These are phyloP conservation scores for Ehretia macrophylla DNA, from an alignment of 257 asterid genomes.

Conservation along the genomic window DNA sequence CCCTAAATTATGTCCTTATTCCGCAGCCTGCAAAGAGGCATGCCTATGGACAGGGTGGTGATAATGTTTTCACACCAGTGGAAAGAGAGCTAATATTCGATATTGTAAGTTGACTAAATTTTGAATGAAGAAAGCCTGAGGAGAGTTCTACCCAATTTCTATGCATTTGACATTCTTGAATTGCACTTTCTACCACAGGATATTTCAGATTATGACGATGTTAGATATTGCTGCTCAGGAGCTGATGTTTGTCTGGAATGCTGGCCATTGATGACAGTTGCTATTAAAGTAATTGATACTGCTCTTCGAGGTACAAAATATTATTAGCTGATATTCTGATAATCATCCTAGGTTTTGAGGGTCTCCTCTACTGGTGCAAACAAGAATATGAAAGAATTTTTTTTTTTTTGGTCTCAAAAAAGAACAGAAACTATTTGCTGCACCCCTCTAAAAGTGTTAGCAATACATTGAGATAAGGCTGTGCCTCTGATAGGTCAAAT, in stretches of 20 bases:
- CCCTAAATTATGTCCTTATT: constrained; percentile 10
- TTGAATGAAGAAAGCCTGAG: neutral
- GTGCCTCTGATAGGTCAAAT: too few species aligned
- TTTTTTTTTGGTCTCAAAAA: too few species aligned
- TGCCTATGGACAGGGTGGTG: constrained; percentile 84
- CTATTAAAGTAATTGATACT: constrained; percentile 81
- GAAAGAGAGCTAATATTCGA: constrained; percentile 90
- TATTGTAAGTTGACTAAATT: constrained; percentile 53
- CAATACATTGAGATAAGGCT: too few species aligned
- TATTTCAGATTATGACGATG: constrained; percentile 93
- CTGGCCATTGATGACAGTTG: constrained; percentile 96
- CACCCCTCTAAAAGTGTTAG: too few species aligned
- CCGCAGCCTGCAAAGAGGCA: constrained; percentile 84
- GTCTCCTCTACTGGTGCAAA: neutral
- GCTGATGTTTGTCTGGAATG: constrained; percentile 86
- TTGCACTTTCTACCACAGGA: constrained; percentile 42
- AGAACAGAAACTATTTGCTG: too few species aligned
- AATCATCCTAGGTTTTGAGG: too few species aligned
- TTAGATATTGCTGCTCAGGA: constrained; percentile 92
- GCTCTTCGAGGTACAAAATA: constrained; percentile 76
- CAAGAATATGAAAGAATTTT: too few species aligned
- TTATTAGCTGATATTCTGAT: too few species aligned
- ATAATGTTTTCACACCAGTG: constrained; percentile 65
- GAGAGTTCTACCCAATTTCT: neutral
- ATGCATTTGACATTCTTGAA: constrained; percentile 7